Evolutionary conservation across 768 basidiomycete genomes (phyloP).

Genomic region (Rhodosporidiobolus sp.): DNA sequence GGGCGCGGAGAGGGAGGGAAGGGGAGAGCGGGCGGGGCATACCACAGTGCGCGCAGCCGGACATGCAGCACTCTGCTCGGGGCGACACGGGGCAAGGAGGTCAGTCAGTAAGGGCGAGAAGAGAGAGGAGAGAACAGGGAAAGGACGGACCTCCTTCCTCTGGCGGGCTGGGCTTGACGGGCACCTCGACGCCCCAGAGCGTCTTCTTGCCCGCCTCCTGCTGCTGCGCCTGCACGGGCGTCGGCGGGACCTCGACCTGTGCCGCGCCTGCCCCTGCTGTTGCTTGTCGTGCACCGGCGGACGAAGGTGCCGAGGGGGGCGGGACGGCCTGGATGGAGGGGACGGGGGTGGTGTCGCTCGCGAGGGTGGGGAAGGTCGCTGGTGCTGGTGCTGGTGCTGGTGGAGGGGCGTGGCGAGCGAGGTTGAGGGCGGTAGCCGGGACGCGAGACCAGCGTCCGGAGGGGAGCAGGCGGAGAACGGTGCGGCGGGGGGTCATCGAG

Average conservation of each 20-base stretch:
- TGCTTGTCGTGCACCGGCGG: no score
- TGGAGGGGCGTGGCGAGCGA: neutral
- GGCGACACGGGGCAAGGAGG: no score
- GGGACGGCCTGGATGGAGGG: neutral
- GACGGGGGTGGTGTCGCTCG: neutral
- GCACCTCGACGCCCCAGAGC: conserved; percentile 12
- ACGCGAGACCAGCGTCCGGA: neutral
- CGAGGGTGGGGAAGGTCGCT: neutral
- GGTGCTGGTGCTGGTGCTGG: neutral
- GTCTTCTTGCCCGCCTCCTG: neutral
- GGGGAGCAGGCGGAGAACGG: neutral
- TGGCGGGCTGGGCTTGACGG: conserved; percentile 7
- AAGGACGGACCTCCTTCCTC: conserved; percentile 18
- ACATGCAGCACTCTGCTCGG: conserved; percentile 35
- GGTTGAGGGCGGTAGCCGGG: neutral
- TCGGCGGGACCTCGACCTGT: neutral
- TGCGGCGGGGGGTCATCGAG: neutral
- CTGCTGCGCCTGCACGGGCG: no score
- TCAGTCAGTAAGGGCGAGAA: neutral
- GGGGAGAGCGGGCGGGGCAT: no score
- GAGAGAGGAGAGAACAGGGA: neutral
- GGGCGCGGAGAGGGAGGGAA: no score
- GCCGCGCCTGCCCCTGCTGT: neutral
- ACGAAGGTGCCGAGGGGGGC: neutral
- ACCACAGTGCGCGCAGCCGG: conserved; percentile 28